Evolutionary conservation across 129 eudicot species (phyloP).

Genomic region (Flaveria linearis): DNA sequence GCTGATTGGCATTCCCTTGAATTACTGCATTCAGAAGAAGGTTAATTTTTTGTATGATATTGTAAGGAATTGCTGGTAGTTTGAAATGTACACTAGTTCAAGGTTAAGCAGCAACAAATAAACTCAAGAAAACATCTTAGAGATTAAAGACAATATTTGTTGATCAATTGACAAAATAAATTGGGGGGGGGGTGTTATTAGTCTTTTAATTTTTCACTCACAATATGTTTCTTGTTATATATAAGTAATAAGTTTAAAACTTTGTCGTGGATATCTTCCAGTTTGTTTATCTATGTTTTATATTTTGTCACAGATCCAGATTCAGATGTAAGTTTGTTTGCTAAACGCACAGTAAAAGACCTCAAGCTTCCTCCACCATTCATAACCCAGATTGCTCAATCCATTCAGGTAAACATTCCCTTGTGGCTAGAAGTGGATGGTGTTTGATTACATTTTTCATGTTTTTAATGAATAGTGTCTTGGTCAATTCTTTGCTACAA

Average conservation of each 20-base stretch:
- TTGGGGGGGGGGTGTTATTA: neutral
- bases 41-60: neutral
- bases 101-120: neutral
- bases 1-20: neutral
- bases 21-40: neutral
- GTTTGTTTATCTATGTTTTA: slow-evolving; percentile 3
- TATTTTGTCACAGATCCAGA: slow-evolving; percentile 65
- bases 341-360: slow-evolving; percentile 79
- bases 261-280: neutral
- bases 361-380: slow-evolving; percentile 95
- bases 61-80: slow-evolving; percentile 3
- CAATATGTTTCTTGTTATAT: neutral
- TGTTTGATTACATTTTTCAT: slow-evolving; percentile 12
- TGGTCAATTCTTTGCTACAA: neutral
- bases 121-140: neutral
- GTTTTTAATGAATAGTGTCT: slow-evolving; percentile 3
- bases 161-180: neutral
- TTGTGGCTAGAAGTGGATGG: slow-evolving; percentile 6
- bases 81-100: slow-evolving; percentile 2
- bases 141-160: neutral
- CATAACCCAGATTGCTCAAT: slow-evolving; percentile 87
- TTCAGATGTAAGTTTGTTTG: slow-evolving; percentile 75
- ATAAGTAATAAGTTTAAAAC: neutral
- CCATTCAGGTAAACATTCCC: slow-evolving; percentile 57
- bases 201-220: neutral